phyloP scores from a whole-genome alignment of 352 stramenopile genomes.

The Phytophthora hybrid region DNA sequence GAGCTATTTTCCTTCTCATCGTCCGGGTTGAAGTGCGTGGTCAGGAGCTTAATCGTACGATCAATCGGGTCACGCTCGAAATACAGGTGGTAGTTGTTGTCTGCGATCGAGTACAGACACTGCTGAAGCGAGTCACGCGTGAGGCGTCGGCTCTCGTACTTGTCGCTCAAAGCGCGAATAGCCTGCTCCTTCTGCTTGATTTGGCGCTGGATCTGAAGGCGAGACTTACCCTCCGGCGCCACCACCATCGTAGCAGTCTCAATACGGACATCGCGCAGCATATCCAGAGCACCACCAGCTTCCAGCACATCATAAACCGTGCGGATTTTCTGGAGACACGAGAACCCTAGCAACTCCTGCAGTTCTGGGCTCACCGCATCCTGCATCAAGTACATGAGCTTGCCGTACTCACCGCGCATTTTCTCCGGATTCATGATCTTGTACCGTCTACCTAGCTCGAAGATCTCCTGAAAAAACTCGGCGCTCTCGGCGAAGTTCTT shows the following conservation, averaged over 20 bases:
- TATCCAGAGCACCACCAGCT: conserved; percentile 63
- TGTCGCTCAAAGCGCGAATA: conserved; percentile 87
- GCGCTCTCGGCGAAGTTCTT: conserved; percentile 92
- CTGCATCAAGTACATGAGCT: conserved; percentile 95
- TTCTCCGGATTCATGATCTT: conserved; percentile 99
- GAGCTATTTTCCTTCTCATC: conserved; percentile 80
- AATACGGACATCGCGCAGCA: conserved; percentile 91
- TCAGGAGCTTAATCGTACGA: conserved; percentile 93
- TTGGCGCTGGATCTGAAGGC: conserved; percentile 90
- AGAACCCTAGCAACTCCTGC: conserved; percentile 89
- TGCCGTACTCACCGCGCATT: conserved; percentile 97
- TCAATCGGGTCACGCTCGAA: conserved; percentile 97
- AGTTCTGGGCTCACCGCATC: conserved; percentile 90
- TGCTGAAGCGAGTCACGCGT: conserved; percentile 91
- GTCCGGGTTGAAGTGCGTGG: conserved; percentile 87
- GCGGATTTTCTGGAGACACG: conserved; percentile 80
- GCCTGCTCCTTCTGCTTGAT: conserved; percentile 95
- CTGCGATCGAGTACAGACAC: conserved; percentile 96
- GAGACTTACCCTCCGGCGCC: conserved; percentile 89
- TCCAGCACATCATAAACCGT: conserved; percentile 93
- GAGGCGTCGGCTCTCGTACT: conserved; percentile 63
- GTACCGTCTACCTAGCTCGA: conserved; percentile 95
- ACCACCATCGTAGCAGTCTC: conserved; percentile 96
- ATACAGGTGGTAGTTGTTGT: conserved; percentile 98
- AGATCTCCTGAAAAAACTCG: conserved; percentile 91